Evolutionary conservation across 2,329 filamentous ascomycete species (phyloP).

Genomic region (Dothideomycetes sp.): DNA sequence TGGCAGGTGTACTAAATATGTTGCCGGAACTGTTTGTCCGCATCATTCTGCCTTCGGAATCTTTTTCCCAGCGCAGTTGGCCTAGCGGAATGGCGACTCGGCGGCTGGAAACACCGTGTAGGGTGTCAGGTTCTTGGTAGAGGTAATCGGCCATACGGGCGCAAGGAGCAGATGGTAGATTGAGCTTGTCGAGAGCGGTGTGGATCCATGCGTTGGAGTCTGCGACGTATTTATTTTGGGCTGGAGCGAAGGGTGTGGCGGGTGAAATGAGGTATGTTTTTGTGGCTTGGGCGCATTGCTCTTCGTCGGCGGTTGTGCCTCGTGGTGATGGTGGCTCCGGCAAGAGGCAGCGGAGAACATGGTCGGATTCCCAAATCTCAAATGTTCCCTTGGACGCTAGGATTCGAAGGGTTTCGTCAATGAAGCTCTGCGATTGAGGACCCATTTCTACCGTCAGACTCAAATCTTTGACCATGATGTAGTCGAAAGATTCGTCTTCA

Average conservation of each 20-base stretch:
- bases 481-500: conserved; percentile 68
- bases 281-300: conserved; percentile 55
- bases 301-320: conserved; percentile 49
- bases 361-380: conserved; percentile 86
- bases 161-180: conserved; percentile 67
- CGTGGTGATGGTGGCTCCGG: conserved; percentile 58
- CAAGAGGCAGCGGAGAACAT: conserved; percentile 71
- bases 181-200: conserved; percentile 62
- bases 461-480: conserved; percentile 81
- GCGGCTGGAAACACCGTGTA: conserved; percentile 61
- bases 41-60: conserved; percentile 29
- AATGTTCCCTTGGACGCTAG: conserved; percentile 68
- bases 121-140: conserved; percentile 65
- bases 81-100: conserved; percentile 80
- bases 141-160: conserved; percentile 67
- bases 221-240: conserved; percentile 70
- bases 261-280: conserved; percentile 76
- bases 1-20: conserved; percentile 16
- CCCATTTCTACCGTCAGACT: conserved; percentile 56
- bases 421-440: conserved; percentile 43
- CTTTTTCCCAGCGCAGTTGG: conserved; percentile 70
- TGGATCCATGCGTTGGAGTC: conserved; percentile 79
- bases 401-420: conserved; percentile 68
- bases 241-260: conserved; percentile 71
- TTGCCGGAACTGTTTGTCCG: conserved; percentile 17